Evolutionary conservation across 2,329 filamentous ascomycete species (phyloP), one percentile per base, ranked within the genome.

Genomic region (Aspergillus fijiensis): DNA sequence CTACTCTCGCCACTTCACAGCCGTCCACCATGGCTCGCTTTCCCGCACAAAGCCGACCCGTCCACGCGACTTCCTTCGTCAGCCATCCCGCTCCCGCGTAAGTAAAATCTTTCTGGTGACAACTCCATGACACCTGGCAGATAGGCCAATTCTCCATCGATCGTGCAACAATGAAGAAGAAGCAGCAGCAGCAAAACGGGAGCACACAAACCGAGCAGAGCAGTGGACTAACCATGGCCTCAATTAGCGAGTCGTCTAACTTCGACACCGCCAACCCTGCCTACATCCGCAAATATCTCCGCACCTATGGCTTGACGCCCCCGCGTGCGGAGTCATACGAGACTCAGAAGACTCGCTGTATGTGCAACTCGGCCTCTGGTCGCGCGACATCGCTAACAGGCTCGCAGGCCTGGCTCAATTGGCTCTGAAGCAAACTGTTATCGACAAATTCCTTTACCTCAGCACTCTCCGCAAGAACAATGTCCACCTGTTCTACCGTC

Each of bases 401-500:
- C 6, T 51, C 31, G 47, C 60, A 76, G 74, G 74, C 70, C 73
- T 81, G 65, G 75, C 77, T 49, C 80, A 82, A 65, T 70, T 82
- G 64, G 78, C 76, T 60, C 70, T 78, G 62, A 82, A 81, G 70
- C 70, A 72, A 56, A 80, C 79, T 19, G 63, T 72, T 51, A 81
- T 82, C 63, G 80, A 82, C 48, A 80, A 81, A 63, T 82, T 81
- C 68, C 75, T 80, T 56, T 82, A 82, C 65, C 74, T 82, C 55
- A 80, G 78, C 70, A 77, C 78, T 9, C 69, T 82, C 56, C 78
- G 80, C 68, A 80, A 80, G 69, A 80, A 81, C 71, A 81, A 82
- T 71, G 79, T 82, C 5, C 80, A 82, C 66, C 71, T 82, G n/a
- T 82, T 82, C 71, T 82, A 82, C 70, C 78, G 80, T 65, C 67